Conservation (phyloP, 768 basidiomycete species). For the Holtermannia corniformis region DNA sequence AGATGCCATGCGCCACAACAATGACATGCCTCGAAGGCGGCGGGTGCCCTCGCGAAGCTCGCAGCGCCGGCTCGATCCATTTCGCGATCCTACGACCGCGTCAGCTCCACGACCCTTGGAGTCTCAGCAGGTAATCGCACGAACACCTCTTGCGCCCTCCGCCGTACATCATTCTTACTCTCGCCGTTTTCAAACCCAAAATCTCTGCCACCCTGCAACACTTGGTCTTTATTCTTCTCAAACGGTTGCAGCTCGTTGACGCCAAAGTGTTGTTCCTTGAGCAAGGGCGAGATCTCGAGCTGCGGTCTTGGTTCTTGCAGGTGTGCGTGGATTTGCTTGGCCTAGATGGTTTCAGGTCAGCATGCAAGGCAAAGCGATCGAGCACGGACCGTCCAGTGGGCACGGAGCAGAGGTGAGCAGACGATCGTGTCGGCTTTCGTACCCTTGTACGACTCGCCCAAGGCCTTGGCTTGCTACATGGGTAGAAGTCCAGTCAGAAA, state of each 20-base stretch:
- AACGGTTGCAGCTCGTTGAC: slow-evolving; percentile 35
- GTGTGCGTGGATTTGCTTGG: slow-evolving; percentile 34
- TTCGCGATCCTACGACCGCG: slow-evolving; percentile 25
- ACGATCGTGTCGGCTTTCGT: slow-evolving; percentile 39
- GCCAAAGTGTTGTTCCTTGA: slow-evolving; percentile 45
- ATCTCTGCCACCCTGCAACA: slow-evolving; percentile 24
- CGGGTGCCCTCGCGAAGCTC: slow-evolving; percentile 20
- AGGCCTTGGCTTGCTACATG: slow-evolving; percentile 43
- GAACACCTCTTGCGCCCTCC: slow-evolving; percentile 40
- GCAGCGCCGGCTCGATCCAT: slow-evolving; percentile 41
- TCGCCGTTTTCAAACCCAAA: slow-evolving; percentile 43
- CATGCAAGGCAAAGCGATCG: slow-evolving; percentile 5
- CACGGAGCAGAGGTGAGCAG: slow-evolving; percentile 42
- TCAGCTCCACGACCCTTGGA: not conserved
- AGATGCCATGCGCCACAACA: slow-evolving; percentile 45
- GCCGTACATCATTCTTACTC: slow-evolving; percentile 42
- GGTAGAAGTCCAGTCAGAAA: not conserved
- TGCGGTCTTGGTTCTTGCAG: slow-evolving; percentile 32
- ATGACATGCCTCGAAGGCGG: slow-evolving; percentile 31
- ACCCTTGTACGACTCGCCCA: slow-evolving; percentile 25
- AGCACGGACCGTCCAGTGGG: slow-evolving; percentile 41
- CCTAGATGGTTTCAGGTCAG: slow-evolving; percentile 13
- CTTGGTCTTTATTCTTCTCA: slow-evolving; percentile 16
- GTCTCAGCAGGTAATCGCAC: slow-evolving; percentile 2
- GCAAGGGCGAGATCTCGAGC: slow-evolving; percentile 32